Percentiles rank a stretch among this genome's conserved stretches.
phyloP scores from a whole-genome alignment of 1,284 basidiomycete species.

The Ustilago tritici region DNA sequence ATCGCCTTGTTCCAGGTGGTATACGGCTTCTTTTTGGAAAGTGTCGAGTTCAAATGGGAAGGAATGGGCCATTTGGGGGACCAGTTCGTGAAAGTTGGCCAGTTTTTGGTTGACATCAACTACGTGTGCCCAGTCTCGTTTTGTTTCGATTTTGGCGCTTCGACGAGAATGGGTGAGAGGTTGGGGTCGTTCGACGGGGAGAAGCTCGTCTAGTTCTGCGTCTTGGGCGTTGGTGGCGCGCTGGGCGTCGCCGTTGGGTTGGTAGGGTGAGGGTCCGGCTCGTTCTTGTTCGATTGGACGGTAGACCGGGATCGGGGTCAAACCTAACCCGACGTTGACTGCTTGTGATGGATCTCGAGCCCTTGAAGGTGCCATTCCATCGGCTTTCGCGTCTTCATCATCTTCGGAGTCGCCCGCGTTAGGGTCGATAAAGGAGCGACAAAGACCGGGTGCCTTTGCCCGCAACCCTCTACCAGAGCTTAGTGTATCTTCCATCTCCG shows the following conservation, averaged over 20 bases:
- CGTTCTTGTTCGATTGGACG: slow-evolving; percentile 36
- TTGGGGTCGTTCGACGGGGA: slow-evolving; percentile 59
- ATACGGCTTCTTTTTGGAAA: slow-evolving; percentile 98
- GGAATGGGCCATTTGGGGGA: slow-evolving; percentile 89
- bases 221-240: slow-evolving; percentile 31
- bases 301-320: slow-evolving; percentile 52
- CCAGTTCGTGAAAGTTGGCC: slow-evolving; percentile 85
- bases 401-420: slow-evolving; percentile 71
- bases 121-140: slow-evolving; percentile 97
- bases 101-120: slow-evolving; percentile 92
- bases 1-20: slow-evolving; percentile 96
- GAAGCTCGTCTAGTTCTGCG: slow-evolving; percentile 66
- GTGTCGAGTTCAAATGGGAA: slow-evolving; percentile 84
- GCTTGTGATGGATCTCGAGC: slow-evolving; percentile 32
- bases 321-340: slow-evolving; percentile 31
- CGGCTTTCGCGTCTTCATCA: slow-evolving; percentile 53
- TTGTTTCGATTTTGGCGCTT: slow-evolving; percentile 70
- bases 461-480: slow-evolving; percentile 43
- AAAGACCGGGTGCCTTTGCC: slow-evolving; percentile 41
- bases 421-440: slow-evolving; percentile 38
- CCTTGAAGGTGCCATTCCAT: slow-evolving; percentile 27
- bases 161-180: slow-evolving; percentile 41
- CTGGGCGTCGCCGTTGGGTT: slow-evolving; percentile 18
- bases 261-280: slow-evolving; percentile 22
- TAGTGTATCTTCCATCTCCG: slow-evolving; percentile 49